These are phyloP conservation scores for Chlamydomonas reinhardtii DNA, from an alignment of 163 green algal genomes.

Conservation along the genomic window DNA sequence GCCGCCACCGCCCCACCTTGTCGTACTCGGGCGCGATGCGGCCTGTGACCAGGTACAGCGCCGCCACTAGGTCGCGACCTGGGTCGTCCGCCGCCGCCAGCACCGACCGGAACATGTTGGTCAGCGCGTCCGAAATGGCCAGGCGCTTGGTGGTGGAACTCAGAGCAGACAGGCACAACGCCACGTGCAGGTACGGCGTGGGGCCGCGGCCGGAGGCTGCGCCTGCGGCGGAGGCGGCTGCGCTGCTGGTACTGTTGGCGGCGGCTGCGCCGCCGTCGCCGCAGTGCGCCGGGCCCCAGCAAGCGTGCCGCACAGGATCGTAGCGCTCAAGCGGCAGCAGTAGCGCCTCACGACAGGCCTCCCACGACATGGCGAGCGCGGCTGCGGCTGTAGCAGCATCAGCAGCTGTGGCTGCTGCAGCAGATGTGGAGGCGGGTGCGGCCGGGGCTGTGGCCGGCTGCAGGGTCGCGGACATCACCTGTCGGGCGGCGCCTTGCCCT, in stretches of 20 bases:
- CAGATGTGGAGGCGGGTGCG: background rate
- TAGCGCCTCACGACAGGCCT: slow-evolving; percentile 41
- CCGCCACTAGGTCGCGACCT: slow-evolving; percentile 56
- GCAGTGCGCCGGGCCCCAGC: slow-evolving; percentile 27
- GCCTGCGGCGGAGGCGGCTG: background rate
- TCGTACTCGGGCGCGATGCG: slow-evolving; percentile 83
- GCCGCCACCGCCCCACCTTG: slow-evolving; percentile 13
- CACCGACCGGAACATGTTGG: slow-evolving; percentile 78
- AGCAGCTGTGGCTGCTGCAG: background rate
- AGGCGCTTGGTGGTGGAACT: slow-evolving; percentile 86
- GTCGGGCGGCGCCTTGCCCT: background rate
- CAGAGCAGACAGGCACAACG: slow-evolving; percentile 61
- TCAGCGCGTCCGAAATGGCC: slow-evolving; percentile 73
- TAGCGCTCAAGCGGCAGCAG: slow-evolving; percentile 61
- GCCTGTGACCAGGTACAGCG: slow-evolving; percentile 75
- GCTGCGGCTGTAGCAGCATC: slow-evolving; percentile 23
- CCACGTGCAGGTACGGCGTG: slow-evolving; percentile 85
- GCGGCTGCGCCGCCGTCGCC: background rate
- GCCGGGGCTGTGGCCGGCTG: background rate
- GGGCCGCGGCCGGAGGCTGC: slow-evolving; percentile 23
- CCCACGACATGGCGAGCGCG: slow-evolving; percentile 21
- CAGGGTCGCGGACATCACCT: background rate
- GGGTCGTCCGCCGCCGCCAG: slow-evolving; percentile 32
- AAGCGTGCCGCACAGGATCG: slow-evolving; percentile 64
- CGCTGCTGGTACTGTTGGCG: background rate